Conservation (phyloP, 2,329 filamentous ascomycete genomes). For the Fusarium coicis region DNA sequence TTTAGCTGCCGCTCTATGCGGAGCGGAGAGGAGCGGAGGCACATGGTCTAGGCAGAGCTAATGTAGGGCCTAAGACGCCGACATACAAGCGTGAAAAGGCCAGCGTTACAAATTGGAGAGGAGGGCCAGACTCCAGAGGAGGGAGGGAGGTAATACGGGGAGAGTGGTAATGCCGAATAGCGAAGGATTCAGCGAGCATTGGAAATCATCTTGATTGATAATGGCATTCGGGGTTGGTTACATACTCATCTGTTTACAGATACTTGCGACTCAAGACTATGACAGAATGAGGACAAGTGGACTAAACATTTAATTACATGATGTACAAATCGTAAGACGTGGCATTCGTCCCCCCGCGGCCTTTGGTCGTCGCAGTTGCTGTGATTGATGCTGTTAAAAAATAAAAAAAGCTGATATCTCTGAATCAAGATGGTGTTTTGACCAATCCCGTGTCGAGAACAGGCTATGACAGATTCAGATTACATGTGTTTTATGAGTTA, state of each 20-base stretch:
- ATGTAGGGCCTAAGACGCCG: slow-evolving; percentile 20
- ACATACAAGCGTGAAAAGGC: slow-evolving; percentile 22
- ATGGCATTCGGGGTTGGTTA: background rate
- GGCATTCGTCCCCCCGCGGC: slow-evolving; percentile 8
- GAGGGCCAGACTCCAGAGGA: background rate
- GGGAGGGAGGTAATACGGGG: background rate
- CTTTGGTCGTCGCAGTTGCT: background rate
- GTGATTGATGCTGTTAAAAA: slow-evolving; percentile 19
- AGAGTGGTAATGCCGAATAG: slow-evolving; percentile 17
- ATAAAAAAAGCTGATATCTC: slow-evolving; percentile 39
- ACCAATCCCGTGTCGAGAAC: slow-evolving; percentile 32
- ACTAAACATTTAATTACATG: background rate
- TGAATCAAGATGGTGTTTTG: slow-evolving; percentile 14
- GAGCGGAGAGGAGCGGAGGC: slow-evolving; percentile 33
- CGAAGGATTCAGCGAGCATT: background rate
- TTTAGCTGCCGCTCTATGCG: slow-evolving; percentile 37
- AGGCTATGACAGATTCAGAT: slow-evolving; percentile 42
- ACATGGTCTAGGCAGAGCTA: slow-evolving; percentile 34
- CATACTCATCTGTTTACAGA: background rate
- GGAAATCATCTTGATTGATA: slow-evolving; percentile 9
- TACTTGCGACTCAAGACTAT: background rate
- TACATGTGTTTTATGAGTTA: slow-evolving; percentile 32
- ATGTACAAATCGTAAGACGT: slow-evolving; percentile 17
- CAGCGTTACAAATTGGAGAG: background rate
- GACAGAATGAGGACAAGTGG: background rate